Base-by-base conservation (phyloP, 2,329 filamentous ascomycete species). In the Akanthomyces lecanii region DNA sequence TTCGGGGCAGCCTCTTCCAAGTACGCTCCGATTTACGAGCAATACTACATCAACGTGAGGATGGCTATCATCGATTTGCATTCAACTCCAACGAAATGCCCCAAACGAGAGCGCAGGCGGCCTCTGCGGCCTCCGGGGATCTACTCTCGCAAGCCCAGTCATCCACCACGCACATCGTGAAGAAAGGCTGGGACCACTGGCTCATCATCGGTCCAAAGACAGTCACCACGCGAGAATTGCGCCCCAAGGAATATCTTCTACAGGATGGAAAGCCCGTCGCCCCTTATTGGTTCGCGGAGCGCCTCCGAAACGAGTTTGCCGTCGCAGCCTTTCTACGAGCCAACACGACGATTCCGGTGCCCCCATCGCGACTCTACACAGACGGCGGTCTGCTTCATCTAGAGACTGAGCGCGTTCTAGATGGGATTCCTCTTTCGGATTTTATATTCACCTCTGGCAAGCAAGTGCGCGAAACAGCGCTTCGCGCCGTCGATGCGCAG, bases 121-220 rank as follows among this genome's bases (percentile, higher is more conserved):
- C 38, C 36, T 16, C 53, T 11, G 21, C 38, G 21, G 53, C 53
- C 36, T 25, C 53, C 23, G 53, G 53, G 14, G 38, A 56, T 38
- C 21, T 56, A 4, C 36, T 56, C 53, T n/a, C 53, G 36, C 36
- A 28, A 16, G 53, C 53, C 38, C 36, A 30, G 12, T 25, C 53
- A 4, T 56, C 53, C 25, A 11, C 11, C 23, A 21, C n/a, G 23
- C 25, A 71, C 87, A 55, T 73, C 85, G 62, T 80, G 79, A 0
- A 88, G 85, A 85, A 87, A 87, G 74, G 30, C 57, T 51, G 44
- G 47, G 57, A 60, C 23, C 33, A 42, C 33, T 60, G 57, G 57
- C 47, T 51, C 42, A 40, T 60, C 28, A 44, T 42, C 57, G 48
- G 33, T 6, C 28, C 44, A 8, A n/a, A 23, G 1, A 23, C n/a